Conservation (phyloP, 345 rosid species). For the Trapa incisa region DNA sequence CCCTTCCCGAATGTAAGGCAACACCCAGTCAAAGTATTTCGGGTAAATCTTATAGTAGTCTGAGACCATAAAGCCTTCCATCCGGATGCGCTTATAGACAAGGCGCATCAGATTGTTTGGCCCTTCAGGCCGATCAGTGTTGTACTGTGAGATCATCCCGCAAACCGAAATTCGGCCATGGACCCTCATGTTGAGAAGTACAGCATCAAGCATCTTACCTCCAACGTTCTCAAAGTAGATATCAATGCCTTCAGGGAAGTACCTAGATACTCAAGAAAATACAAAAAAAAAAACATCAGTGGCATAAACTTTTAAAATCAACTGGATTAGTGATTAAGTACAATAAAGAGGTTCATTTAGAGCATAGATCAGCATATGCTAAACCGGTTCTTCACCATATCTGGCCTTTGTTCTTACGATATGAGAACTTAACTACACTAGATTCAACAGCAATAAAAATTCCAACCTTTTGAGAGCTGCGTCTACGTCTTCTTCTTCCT, state of each 20-base stretch:
- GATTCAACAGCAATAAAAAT: background rate
- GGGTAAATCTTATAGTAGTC: slow-evolving; percentile 16
- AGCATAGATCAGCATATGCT: background rate
- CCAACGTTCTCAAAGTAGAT: slow-evolving; percentile 25
- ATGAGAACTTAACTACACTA: no score
- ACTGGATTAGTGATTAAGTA: background rate
- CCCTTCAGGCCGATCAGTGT: slow-evolving; percentile 14
- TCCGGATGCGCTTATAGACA: slow-evolving; percentile 11
- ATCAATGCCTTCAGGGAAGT: slow-evolving; percentile 21
- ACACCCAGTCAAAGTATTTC: slow-evolving; percentile 8
- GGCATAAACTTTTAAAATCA: background rate
- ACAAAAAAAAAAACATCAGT: background rate
- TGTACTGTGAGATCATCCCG: slow-evolving; percentile 23
- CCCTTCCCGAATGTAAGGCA: slow-evolving; percentile 17
- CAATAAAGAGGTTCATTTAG: background rate
- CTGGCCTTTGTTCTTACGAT: background rate
- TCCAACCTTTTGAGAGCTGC: slow-evolving; percentile 39
- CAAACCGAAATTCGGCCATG: slow-evolving; percentile 19
- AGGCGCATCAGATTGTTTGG: slow-evolving; percentile 10
- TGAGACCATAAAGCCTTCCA: slow-evolving; percentile 21
- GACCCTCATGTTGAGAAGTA: slow-evolving; percentile 19
- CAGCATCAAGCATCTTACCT: slow-evolving; percentile 20
- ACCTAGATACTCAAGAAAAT: slow-evolving; percentile 1
- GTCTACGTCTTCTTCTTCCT: slow-evolving; percentile 21
- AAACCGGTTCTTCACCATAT: background rate